These are phyloP conservation scores for Fusarium annulatum DNA, from an alignment of 2,329 filamentous ascomycete species.

Conservation along the genomic window DNA sequence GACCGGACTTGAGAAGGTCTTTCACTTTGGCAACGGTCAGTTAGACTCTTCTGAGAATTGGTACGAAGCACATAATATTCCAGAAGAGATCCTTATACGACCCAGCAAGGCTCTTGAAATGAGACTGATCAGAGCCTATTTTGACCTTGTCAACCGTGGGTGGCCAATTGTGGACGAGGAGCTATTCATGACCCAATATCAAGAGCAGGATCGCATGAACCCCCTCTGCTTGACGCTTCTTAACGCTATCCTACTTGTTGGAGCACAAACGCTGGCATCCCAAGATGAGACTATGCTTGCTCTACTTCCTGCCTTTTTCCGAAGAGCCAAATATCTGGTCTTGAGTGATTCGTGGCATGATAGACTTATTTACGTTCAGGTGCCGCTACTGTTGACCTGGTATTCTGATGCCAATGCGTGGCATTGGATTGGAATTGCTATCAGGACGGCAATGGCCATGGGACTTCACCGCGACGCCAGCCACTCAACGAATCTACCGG, in stretches of 20 bases:
- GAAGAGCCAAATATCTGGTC: background rate
- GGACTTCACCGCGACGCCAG: constrained; percentile 6
- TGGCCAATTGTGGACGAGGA: constrained; percentile 18
- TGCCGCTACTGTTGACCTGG: constrained; percentile 2
- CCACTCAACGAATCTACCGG: constrained; percentile 4
- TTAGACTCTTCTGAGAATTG: background rate
- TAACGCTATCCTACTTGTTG: constrained; percentile 8
- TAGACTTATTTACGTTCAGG: constrained; percentile 6
- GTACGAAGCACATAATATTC: background rate
- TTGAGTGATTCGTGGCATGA: constrained; percentile 5
- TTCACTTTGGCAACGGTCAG: constrained; percentile 16
- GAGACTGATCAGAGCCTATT: background rate
- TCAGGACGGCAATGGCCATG: constrained; percentile 10
- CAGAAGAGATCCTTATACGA: background rate
- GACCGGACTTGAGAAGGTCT: background rate
- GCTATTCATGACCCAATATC: constrained; percentile 14
- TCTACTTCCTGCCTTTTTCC: background rate
- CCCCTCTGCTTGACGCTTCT: constrained; percentile 11
- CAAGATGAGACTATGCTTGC: background rate
- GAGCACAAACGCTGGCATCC: constrained; percentile 7
- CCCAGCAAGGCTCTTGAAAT: background rate
- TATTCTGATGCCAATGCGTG: constrained; percentile 12
- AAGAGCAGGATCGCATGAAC: background rate
- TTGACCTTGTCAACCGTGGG: background rate
- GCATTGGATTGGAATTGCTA: constrained; percentile 21